A percentile compares a stretch with the other conserved stretches of the same genome.
These are phyloP conservation scores for Rhododendron kiyosumense DNA, from an alignment of 148 eudicot species.

Conservation along the genomic window DNA sequence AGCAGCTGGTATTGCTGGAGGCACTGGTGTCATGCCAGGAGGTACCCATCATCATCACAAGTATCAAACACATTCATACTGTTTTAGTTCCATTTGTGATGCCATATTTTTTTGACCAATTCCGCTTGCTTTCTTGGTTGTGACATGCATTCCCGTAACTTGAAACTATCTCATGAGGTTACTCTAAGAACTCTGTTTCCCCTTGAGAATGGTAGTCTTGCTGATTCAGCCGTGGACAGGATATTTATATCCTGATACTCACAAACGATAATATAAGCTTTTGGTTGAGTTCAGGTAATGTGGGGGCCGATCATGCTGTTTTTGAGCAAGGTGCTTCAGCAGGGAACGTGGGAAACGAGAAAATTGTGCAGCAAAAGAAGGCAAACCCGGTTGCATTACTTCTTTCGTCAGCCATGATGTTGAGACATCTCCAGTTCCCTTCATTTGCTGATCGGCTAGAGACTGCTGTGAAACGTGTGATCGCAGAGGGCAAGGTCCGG, in stretches of 20 bases:
- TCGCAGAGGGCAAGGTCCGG: constrained; percentile 37
- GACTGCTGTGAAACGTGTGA: constrained; percentile 50
- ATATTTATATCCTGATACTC: background rate
- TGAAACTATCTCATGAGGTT: background rate
- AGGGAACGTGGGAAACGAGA: constrained; percentile 43
- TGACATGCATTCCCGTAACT: background rate
- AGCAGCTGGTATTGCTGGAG: constrained; percentile 65
- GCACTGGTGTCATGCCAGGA: constrained; percentile 62
- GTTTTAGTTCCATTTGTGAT: background rate
- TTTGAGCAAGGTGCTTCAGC: constrained; percentile 63
- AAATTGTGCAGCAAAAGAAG: constrained; percentile 28
- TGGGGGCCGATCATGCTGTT: constrained; percentile 45
- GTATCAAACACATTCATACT: background rate
- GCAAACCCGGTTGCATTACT: constrained; percentile 59
- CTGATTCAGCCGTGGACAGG: background rate
- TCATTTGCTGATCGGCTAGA: constrained; percentile 54
- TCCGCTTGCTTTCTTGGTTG: background rate
- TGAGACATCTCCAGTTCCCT: constrained; percentile 54
- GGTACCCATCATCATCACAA: constrained; percentile 20
- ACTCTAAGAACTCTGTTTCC: background rate
- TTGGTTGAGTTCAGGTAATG: constrained; percentile 25
- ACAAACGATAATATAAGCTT: background rate
- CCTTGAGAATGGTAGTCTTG: background rate
- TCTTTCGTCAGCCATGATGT: constrained; percentile 56
- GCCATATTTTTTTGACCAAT: background rate